These are phyloP conservation scores for Neurospora tetrasperma DNA, from an alignment of 495 filamentous ascomycete species.

Conservation along the genomic window DNA sequence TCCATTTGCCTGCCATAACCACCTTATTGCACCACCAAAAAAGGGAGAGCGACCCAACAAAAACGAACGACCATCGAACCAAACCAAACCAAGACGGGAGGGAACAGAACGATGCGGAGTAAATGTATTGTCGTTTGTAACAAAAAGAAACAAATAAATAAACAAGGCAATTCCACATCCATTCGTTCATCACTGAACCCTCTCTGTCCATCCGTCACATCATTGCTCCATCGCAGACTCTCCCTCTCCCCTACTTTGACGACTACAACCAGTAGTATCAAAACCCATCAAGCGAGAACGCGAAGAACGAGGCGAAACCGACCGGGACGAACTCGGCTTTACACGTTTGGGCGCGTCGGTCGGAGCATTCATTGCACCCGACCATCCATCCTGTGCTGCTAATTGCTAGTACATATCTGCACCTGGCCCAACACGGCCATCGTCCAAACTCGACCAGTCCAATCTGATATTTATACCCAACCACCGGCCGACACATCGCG, in stretches of 20 bases:
- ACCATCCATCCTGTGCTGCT: not conserved
- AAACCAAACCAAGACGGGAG: not conserved
- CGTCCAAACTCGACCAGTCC: not conserved
- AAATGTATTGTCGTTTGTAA: not conserved
- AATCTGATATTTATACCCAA: not conserved
- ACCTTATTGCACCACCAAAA: not conserved
- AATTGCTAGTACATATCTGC: not conserved
- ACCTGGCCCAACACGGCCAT: not conserved
- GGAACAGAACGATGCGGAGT: not conserved
- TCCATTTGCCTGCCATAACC: not conserved
- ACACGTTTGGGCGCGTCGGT: not conserved
- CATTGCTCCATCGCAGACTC: not conserved
- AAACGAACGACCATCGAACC: not conserved
- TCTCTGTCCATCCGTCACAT: not conserved
- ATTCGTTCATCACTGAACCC: not conserved
- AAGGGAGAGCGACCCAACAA: not conserved
- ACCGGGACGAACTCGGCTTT: not conserved
- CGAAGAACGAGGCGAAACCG: not conserved
- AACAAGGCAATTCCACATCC: not conserved
- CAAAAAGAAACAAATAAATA: not conserved
- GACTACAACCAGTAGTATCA: not conserved
- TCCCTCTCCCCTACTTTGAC: not conserved
- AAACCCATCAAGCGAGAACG: not conserved
- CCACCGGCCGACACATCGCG: not conserved
- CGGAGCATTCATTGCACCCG: not conserved